These are phyloP conservation scores for Echinosophora koreensis DNA, from an alignment of 306 rosid genomes.

Conservation along the genomic window DNA sequence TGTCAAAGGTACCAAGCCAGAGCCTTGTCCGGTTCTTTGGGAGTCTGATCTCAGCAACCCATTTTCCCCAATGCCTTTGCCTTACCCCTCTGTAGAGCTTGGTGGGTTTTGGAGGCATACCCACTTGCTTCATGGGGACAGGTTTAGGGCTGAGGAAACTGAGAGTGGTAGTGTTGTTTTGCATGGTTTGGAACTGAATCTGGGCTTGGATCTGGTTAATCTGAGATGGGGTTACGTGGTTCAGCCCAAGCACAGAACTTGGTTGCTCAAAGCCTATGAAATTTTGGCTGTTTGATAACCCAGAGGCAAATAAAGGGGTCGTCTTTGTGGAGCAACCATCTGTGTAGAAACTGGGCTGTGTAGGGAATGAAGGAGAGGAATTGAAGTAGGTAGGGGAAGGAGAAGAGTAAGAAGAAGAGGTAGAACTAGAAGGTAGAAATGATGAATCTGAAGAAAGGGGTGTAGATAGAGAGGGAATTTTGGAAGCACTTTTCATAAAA, in stretches of 20 bases:
- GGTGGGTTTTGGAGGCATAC: conserved; percentile 67
- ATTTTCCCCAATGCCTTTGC: conserved; percentile 99
- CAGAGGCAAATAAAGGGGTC: conserved; percentile 57
- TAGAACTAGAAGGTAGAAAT: conserved; percentile 35
- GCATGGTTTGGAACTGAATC: conserved; percentile 49
- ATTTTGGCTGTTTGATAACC: conserved; percentile 53
- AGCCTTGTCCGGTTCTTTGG: conserved; percentile 93
- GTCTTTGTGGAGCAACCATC: conserved; percentile 52
- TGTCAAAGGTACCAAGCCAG: conserved; percentile 98
- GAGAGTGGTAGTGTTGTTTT: conserved; percentile 18
- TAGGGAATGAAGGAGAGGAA: conserved; percentile 48
- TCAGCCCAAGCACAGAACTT: conserved; percentile 56
- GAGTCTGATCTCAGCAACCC: conserved; percentile 98
- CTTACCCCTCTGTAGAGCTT: conserved; percentile 97
- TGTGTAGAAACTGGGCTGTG: conserved; percentile 56
- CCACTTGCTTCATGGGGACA: conserved; percentile 72
- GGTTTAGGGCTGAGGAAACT: conserved; percentile 70
- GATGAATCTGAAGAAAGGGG: conserved; percentile 42
- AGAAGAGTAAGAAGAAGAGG: conserved; percentile 43
- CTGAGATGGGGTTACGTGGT: conserved; percentile 63
- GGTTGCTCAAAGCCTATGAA: conserved; percentile 59
- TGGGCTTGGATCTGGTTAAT: conserved; percentile 75
- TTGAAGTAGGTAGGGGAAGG: conserved; percentile 19
- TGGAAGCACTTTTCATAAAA: conserved; percentile 82
- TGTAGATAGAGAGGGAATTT: conserved; percentile 28